Evolutionary conservation across 352 stramenopile species (phyloP).

Genomic region (Phytophthora cactorum): DNA sequence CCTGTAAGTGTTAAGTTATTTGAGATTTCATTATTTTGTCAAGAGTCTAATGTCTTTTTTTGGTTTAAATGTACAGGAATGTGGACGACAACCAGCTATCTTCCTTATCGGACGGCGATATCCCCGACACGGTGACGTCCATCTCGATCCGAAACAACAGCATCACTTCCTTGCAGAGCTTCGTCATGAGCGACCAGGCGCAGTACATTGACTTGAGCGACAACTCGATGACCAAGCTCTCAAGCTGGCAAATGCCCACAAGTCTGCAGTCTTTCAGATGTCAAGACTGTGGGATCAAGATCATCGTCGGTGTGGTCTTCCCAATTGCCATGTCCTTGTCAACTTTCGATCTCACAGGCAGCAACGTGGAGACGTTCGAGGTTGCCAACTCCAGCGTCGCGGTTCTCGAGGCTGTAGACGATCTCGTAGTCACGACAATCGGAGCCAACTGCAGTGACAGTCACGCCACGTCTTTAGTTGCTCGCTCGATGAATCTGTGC

Average conservation of each 20-base stretch:
- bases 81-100: conserved; percentile 33
- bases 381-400: conserved; percentile 40
- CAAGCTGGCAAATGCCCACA: conserved; percentile 36
- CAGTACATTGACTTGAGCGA: conserved; percentile 41
- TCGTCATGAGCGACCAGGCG: conserved; percentile 19
- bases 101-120: conserved; percentile 19
- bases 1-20: conserved; percentile 22
- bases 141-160: conserved; percentile 48
- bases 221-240: conserved; percentile 35
- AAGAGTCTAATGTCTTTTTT: conserved; percentile 9
- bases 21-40: neutral
- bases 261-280: conserved; percentile 43
- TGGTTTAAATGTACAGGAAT: conserved; percentile 20
- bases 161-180: conserved; percentile 40
- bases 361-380: conserved; percentile 38
- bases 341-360: conserved; percentile 39
- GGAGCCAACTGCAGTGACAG: conserved; percentile 35
- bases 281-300: conserved; percentile 38
- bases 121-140: conserved; percentile 31
- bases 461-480: conserved; percentile 17
- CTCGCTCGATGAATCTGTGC: conserved; percentile 38
- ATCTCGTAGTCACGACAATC: conserved; percentile 39
- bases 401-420: conserved; percentile 32
- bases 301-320: conserved; percentile 35
- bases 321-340: conserved; percentile 27